Evolutionary conservation across 2,329 filamentous ascomycete species (phyloP), one percentile per base, ranked within the genome.

Genomic region (Neonectria coccinea): DNA sequence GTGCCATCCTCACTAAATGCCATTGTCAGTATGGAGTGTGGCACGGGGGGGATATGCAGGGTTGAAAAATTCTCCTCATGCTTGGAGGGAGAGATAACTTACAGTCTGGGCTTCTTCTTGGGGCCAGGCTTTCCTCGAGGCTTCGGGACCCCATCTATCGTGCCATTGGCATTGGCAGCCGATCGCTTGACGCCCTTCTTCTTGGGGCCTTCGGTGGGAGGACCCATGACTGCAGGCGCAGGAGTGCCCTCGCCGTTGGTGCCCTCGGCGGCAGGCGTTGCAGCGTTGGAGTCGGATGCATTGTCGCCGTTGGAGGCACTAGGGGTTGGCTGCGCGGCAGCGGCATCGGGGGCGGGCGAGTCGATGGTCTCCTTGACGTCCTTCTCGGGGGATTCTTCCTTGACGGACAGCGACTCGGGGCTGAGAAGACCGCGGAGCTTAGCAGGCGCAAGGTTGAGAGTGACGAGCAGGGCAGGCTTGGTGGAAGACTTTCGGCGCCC

Each of bases 61-160:
- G 18, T 33, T 56, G 59, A 61, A 20, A 47, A 59, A 29, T 59
- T 55, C 47, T 48, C 22, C 48, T 31, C 39, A 7, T 58, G 42
- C 39, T 42, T 48, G 58, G 56, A 58, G 44, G 64, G 62, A 45
- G 41, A 8, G 45, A 36, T 31, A 31, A 91, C 94, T 82, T 91
- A 97, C 95, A 97, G 82, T 85, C 92, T 90, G 70, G 92, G 90
- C 83, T 97, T 97, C 88, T 97, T 97, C 88, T 97, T 98, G 0
- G 95, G 95, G 7, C 95, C 95, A 7, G 96, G 95, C 83, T 97
- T 97, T 76, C 92, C 92, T 77, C 92, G 85, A 59, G 90, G 84
- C 79, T 92, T 94, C n/a, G 90, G 84, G 27, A 82, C 76, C 36
- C 83, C 84, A 68, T 94, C 92, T 78, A 81, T 79, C 66, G 80